Evolutionary conservation across 805 yeast genomes (phyloP).

Genomic region (Candida sonorensis): DNA sequence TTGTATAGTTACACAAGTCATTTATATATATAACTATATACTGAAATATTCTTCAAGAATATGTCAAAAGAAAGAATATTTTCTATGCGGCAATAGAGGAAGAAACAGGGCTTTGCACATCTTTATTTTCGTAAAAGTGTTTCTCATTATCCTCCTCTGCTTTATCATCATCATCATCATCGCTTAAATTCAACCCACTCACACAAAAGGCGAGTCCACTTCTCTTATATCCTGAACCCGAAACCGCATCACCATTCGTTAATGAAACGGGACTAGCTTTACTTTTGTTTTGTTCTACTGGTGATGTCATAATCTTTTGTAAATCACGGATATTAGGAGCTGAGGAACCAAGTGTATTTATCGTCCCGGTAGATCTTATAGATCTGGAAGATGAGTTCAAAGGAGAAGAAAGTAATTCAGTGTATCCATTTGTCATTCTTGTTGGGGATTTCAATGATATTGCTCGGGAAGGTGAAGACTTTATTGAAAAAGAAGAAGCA

Average conservation of each 20-base stretch:
- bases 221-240: constrained; percentile 1
- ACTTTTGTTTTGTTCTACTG: no score
- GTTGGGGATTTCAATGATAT: constrained; percentile 6
- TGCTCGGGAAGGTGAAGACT: constrained; percentile 1
- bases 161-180: constrained; percentile 9
- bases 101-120: neutral
- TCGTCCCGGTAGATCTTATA: no score
- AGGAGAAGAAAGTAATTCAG: no score
- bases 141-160: constrained; percentile 2
- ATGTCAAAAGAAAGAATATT: neutral
- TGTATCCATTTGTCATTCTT: constrained; percentile 10
- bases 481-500: constrained; percentile 5
- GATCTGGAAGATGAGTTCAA: no score
- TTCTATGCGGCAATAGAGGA: neutral
- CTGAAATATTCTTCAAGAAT: no score
- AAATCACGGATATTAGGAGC: no score
- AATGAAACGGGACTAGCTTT: no score
- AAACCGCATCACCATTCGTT: no score
- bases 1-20: no score
- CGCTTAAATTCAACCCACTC: constrained; percentile 15
- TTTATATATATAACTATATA: no score
- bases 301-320: no score
- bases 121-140: neutral
- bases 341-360: no score
- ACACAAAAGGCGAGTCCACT: constrained; percentile 19